Evolutionary conservation across 306 rosid species (phyloP).

Genomic region (Fragaria vesca): DNA sequence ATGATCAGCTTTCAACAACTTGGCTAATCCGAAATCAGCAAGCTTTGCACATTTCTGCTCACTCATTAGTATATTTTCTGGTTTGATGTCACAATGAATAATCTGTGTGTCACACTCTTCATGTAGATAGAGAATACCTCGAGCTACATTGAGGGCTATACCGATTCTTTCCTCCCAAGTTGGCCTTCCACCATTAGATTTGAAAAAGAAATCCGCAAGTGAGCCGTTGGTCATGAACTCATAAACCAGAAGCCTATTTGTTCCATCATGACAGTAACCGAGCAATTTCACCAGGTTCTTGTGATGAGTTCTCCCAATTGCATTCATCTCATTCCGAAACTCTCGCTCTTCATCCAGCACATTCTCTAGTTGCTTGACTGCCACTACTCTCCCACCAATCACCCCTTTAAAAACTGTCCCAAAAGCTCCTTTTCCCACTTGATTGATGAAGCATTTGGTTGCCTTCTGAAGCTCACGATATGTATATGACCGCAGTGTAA

Average conservation of each 20-base stretch:
- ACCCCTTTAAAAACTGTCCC: conserved; percentile 40
- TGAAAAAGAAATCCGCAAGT: conserved; percentile 29
- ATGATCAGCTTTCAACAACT: conserved; percentile 34
- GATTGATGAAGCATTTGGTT: conserved; percentile 34
- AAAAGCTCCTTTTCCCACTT: conserved; percentile 33
- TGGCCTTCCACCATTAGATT: conserved; percentile 17
- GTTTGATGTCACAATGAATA: conserved; percentile 45
- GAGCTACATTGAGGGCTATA: conserved; percentile 23
- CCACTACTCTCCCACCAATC: conserved; percentile 16
- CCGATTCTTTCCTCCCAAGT: conserved; percentile 29
- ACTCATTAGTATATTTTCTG: conserved; percentile 39
- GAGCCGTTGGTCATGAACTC: conserved; percentile 42
- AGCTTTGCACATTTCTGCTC: conserved; percentile 28
- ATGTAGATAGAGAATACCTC: conserved; percentile 37
- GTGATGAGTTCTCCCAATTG: conserved; percentile 29
- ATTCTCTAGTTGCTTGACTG: conserved; percentile 28
- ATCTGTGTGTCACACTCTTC: conserved; percentile 44
- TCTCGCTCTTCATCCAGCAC: conserved; percentile 22
- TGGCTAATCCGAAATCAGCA: conserved; percentile 40
- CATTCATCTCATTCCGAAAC: conserved; percentile 26
- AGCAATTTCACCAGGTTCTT: conserved; percentile 27
- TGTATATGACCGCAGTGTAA: conserved; percentile 22
- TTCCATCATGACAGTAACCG: conserved; percentile 39
- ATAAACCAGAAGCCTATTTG: conserved; percentile 32
- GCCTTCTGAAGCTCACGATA: conserved; percentile 29